Evolutionary conservation across 768 basidiomycete species (phyloP), one percentile per base, ranked within the genome.

Genomic region (Tricholoma sp.): DNA sequence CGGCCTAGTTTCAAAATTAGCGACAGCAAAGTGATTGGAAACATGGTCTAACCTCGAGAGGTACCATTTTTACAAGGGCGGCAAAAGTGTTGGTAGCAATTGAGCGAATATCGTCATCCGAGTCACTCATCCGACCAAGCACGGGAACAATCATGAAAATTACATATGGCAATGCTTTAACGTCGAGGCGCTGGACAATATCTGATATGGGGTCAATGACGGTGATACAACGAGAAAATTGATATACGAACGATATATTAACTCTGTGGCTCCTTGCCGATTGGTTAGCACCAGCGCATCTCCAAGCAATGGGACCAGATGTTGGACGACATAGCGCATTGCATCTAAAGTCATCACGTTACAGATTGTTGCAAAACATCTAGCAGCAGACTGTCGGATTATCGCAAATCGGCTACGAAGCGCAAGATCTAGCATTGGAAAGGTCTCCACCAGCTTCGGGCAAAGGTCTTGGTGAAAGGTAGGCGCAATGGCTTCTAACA

Each of bases 71-170:
- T 60, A 99, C 92, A 16, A 99, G 75, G 0, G 93, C 90, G 0
- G 97, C 97, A 66, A 99, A 99, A 0, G 94, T 95, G 67, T 94
- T 94, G n/a, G 97, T 98, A 3, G 97, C 88, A 2, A 93, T 85
- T 27, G 96, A 84, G 24, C 97, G 88, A 41, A 97, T 89, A 58
- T 91, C 89, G 59, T 94, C 93, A 65, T 98, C 87, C 4, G 84
- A 68, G 69, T 99, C 97, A 64, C 94, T 98, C 97, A 98, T 99
- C 34, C 97, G 82, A 7, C 97, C 97, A 7, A 99, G 84, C 5
- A 98, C 84, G 0, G 97, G 97, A 0, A 98, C 95, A 31, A 99
- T 85, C 72, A 99, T 78, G 74, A 99, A 98, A 59, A 98, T 89
- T 8, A 98, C 89, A 67, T 98, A 99, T 10, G 97, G 96, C 43